Conservation (phyloP, 179 eudicot species). For the Beta macrorhiza region DNA sequence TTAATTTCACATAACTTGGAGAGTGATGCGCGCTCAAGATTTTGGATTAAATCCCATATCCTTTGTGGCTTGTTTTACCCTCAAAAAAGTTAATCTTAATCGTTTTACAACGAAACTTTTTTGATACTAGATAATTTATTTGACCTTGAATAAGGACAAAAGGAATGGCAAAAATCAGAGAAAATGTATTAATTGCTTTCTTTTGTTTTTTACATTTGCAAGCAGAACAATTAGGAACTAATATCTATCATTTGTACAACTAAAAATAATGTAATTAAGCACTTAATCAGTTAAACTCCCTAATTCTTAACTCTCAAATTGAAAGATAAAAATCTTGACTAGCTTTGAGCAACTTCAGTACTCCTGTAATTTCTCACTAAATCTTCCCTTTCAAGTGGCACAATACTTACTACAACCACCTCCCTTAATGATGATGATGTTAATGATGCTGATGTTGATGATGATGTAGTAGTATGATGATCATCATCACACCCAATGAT, state of each 20-base stretch:
- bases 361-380: conserved; percentile 31
- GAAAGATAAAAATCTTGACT: not conserved
- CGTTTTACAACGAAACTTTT: not conserved
- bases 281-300: not conserved
- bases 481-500: conserved; percentile 28
- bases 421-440: conserved; percentile 9
- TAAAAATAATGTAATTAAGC: not conserved
- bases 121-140: not conserved
- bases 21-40: too few species aligned
- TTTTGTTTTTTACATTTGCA: conserved; percentile 9
- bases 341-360: conserved; percentile 19
- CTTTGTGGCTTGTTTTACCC: too few species aligned
- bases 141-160: not conserved
- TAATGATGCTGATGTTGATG: not conserved
- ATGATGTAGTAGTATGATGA: conserved; percentile 19
- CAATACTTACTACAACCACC: conserved; percentile 23
- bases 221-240: not conserved
- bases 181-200: not conserved
- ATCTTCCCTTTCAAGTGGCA: conserved; percentile 36
- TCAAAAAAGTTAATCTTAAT: too few species aligned
- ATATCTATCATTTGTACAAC: conserved; percentile 8
- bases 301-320: not conserved
- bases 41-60: too few species aligned
- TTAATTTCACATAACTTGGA: too few species aligned
- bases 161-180: not conserved